Base-by-base conservation (phyloP, 495 filamentous ascomycete species). In the Podospora sp. region DNA sequence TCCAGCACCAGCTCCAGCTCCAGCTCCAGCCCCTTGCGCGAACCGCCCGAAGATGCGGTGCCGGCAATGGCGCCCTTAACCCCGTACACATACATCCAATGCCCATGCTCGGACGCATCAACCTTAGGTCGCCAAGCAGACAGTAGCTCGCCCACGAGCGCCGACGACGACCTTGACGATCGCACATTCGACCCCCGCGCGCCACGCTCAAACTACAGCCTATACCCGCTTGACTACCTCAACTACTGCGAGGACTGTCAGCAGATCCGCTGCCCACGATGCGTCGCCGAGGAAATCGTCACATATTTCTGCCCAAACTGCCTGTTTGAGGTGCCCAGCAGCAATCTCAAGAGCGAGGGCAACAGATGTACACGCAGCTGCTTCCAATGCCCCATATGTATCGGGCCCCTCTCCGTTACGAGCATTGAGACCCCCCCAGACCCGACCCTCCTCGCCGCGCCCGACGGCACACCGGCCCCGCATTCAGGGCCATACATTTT, bases 191-290 rank as follows among this genome's bases (percentile, higher is more conserved):
- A 99, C 72, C 93, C 96, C 0, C 86, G 90, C 50, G 88, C 89
- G 33, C 87, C 91, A 1, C 87, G 96, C 6, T 89, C 94, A 36
- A 94, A 91, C 75, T 97, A 91, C 81, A 91, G 91, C 50, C 83
- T 99, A 36, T 97, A 93, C 76, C 93, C 94, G 0, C 86, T 97
- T n/a, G 93, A 98, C 72, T 91, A 95, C 72, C 87, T 99, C 8
- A 84, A 97, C 12, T 98, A 93, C 78, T 99, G 95, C 79, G 93
- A 96, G 73, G 96, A 97, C 75, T 99, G 95, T 76, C 92, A 95
- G 69, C 89, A 96, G 79, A 94, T 99, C 63, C 90, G 94, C 68
- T 99, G 95, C 73, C 92, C 93, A 7, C 85, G 93, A 76, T 99
- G 95, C 74, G 92, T 93, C 21, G 83, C 89, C 24, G 95, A 99